phyloP scores from a whole-genome alignment of 208 protist species.

The Leptomonas seymouri region DNA sequence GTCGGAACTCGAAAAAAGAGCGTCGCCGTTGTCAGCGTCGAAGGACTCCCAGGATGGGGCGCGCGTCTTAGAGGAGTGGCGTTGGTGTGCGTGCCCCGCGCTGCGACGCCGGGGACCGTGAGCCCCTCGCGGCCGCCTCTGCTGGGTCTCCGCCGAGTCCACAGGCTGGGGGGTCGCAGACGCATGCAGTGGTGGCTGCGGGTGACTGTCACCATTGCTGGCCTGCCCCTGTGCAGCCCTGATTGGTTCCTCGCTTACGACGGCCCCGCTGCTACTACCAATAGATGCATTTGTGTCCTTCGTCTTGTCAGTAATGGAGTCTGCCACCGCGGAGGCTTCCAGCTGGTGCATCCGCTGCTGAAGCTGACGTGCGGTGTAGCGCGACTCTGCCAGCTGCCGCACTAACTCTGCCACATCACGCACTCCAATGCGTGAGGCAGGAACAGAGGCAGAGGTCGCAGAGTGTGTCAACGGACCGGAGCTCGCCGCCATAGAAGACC shows the following conservation, averaged over 20 bases:
- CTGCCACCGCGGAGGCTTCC: slow-evolving; percentile 6
- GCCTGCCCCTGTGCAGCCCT: too few species aligned
- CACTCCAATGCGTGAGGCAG: slow-evolving; percentile 30
- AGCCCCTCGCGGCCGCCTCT: too few species aligned
- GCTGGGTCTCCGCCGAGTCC: too few species aligned
- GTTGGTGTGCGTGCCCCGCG: neutral
- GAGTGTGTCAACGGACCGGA: slow-evolving; percentile 9
- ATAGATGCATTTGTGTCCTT: too few species aligned
- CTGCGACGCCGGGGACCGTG: neutral
- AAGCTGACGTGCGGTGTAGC: slow-evolving; percentile 45
- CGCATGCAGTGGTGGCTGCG: too few species aligned
- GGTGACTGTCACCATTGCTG: too few species aligned
- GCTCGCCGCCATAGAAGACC: neutral
- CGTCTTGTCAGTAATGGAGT: neutral
- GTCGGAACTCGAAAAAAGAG: neutral
- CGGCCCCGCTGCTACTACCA: too few species aligned
- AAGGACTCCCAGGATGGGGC: neutral
- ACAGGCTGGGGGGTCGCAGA: too few species aligned
- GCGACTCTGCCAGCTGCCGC: slow-evolving; percentile 68
- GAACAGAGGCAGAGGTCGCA: neutral
- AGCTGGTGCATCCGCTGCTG: slow-evolving; percentile 33
- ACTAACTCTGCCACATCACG: slow-evolving; percentile 70
- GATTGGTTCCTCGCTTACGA: too few species aligned
- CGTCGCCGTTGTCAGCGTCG: neutral
- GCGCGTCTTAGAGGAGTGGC: slow-evolving; percentile 3